Evolutionary conservation across 2,329 filamentous ascomycete species (phyloP).

Genomic region (Cytospora piceae): DNA sequence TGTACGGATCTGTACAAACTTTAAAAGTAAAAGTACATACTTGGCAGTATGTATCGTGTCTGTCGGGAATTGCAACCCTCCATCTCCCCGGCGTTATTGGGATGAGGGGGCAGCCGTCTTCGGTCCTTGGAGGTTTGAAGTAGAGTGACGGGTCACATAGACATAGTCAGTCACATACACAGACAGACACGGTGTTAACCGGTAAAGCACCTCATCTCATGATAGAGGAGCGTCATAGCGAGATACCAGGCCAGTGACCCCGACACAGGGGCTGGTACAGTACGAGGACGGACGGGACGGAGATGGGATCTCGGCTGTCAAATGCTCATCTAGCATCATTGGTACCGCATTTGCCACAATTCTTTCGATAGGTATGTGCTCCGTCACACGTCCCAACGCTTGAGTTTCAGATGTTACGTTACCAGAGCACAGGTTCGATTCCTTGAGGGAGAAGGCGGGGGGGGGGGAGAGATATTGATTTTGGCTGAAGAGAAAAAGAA

Average conservation of each 20-base stretch:
- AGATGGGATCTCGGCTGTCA: background rate
- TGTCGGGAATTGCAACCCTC: background rate
- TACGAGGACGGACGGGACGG: slow-evolving; percentile 1
- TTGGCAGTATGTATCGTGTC: background rate
- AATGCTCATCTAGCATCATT: background rate
- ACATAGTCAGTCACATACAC: background rate
- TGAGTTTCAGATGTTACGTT: background rate
- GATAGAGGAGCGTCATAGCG: background rate
- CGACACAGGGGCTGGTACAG: background rate
- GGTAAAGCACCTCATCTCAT: background rate
- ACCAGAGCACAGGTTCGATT: background rate
- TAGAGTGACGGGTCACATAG: background rate
- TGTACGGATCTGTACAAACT: background rate
- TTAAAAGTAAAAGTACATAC: no score
- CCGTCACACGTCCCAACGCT: background rate
- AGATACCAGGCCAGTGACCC: background rate
- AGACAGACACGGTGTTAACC: background rate
- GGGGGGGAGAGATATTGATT: background rate
- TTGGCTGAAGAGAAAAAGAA: background rate
- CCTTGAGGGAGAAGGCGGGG: background rate
- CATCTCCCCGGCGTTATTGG: background rate
- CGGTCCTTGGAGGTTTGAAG: background rate
- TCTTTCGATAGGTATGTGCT: background rate
- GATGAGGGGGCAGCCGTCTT: background rate
- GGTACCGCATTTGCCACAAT: background rate